Percentiles rank a stretch among this genome's conserved stretches.
Evolutionary conservation across 768 basidiomycete species (phyloP).

Genomic region (Auricularia cornea): DNA sequence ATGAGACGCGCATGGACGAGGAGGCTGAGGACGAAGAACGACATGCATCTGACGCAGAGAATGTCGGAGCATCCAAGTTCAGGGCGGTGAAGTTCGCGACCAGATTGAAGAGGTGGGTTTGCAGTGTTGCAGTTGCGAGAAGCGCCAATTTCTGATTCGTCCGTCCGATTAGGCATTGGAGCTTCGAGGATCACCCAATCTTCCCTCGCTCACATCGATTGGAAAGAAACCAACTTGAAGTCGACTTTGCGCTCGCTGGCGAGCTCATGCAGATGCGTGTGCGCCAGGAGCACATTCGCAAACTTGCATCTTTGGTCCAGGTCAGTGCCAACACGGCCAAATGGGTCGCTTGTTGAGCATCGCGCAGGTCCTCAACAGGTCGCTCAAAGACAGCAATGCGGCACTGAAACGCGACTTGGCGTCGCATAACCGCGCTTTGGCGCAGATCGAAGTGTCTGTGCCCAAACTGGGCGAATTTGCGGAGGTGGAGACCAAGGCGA

Average conservation of each 20-base stretch:
- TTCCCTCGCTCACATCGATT: neutral
- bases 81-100: neutral
- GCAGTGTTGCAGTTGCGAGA: neutral
- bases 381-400: conserved; percentile 47
- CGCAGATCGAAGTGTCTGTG: conserved; percentile 22
- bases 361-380: conserved; percentile 39
- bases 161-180: neutral
- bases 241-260: conserved; percentile 72
- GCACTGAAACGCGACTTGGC: conserved; percentile 53
- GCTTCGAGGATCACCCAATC: neutral
- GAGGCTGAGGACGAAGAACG: neutral
- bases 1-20: neutral
- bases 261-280: conserved; percentile 62
- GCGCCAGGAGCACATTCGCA: conserved; percentile 57
- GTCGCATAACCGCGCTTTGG: conserved; percentile 39
- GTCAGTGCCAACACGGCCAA: conserved; percentile 23
- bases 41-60: neutral
- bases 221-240: conserved; percentile 33
- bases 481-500: neutral
- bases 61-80: too few relatives aligned
- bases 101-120: neutral
- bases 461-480: neutral
- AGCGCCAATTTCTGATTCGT: too few relatives aligned
- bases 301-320: conserved; percentile 52
- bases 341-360: neutral